Conservation (phyloP, 2,329 filamentous ascomycete species). For the Trichocomaceae sp. region DNA sequence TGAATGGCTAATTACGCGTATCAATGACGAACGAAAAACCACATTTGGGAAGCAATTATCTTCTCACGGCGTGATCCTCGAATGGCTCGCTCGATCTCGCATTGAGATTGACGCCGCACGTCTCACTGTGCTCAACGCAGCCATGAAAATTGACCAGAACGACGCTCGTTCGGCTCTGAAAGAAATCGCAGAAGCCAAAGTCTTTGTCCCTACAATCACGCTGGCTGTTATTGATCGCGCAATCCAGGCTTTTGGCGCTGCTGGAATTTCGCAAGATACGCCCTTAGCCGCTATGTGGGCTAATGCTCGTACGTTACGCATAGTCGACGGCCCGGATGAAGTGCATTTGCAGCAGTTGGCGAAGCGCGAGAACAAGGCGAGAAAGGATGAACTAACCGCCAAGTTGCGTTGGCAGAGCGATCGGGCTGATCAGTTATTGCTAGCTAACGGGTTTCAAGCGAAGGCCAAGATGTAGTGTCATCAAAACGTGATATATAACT, state of each 20-base stretch:
- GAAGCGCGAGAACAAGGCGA: constrained; percentile 49
- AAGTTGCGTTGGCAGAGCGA: constrained; percentile 39
- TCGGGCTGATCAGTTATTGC: constrained; percentile 33
- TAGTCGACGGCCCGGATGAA: constrained; percentile 94
- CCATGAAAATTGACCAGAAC: constrained; percentile 84
- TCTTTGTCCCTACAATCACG: constrained; percentile 75
- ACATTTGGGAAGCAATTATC: constrained; percentile 82
- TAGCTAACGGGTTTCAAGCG: constrained; percentile 30
- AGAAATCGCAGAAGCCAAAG: constrained; percentile 93
- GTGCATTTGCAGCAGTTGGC: constrained; percentile 65
- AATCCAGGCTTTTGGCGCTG: constrained; percentile 84
- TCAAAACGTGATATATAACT: not conserved
- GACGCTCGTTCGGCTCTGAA: constrained; percentile 84
- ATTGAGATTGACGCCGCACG: constrained; percentile 92
- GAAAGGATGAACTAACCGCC: constrained; percentile 37
- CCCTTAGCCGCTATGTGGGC: constrained; percentile 82
- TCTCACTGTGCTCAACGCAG: constrained; percentile 85
- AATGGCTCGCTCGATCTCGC: constrained; percentile 87
- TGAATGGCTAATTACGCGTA: constrained; percentile 88
- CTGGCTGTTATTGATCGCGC: constrained; percentile 89
- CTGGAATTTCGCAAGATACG: constrained; percentile 89
- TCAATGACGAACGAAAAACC: constrained; percentile 86
- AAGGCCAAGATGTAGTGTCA: constrained; percentile 29
- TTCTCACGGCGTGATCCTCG: constrained; percentile 88
- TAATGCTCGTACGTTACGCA: constrained; percentile 68